Base-by-base conservation (phyloP, 176 grass and related monocot genomes). In the Phyllostachys edulis region DNA sequence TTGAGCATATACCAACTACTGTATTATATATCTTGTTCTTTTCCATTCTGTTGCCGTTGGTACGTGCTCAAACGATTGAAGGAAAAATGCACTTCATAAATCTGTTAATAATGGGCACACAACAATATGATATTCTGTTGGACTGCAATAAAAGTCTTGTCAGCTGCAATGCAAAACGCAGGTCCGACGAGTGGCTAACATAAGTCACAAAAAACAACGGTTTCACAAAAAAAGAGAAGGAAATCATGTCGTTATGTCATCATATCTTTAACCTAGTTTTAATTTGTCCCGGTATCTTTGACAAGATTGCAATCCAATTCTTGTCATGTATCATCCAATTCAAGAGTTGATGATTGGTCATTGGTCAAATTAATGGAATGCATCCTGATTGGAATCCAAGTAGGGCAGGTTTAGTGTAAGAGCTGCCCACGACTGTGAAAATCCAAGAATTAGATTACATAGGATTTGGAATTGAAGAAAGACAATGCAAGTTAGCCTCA, bases 211-310 rank as follows among this genome's bases (percentile, higher is more conserved):
- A 85, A 67, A 36, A 40, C 17, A 55, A 45, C 3, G 13, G 41
- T 7, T 17, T 32, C 6, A 71, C 2, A 8, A 21, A 20, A 63
- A 8, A 21, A 20, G 50, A 67, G 14, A 47, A 73, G 57, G 81
- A 37, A 21, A 14, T 21, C 45, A 52, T 52, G 12, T 39, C 18
- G 27, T 18, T 37, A 13, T 51, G 81, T 12, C 57, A 65, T 75
- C 13, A 83, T 40, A 34, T 34, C 32, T 34, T 34, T 34, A 34
- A 34, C 32, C 40, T 45, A 68, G 40, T 63, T 71, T 62, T 82
- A 27, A 79, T 84, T 59, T 88, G 26, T 66, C 38, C 57, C 20
- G 10, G 18, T 80, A 88, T 85, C 69, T 85, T 49, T 68, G 69
- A 89, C 65, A 75, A 85, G 69, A 89, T 76, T 76, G 32, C 51